phyloP scores from a whole-genome alignment of 352 stramenopile species.

The Pythium dissimile region DNA sequence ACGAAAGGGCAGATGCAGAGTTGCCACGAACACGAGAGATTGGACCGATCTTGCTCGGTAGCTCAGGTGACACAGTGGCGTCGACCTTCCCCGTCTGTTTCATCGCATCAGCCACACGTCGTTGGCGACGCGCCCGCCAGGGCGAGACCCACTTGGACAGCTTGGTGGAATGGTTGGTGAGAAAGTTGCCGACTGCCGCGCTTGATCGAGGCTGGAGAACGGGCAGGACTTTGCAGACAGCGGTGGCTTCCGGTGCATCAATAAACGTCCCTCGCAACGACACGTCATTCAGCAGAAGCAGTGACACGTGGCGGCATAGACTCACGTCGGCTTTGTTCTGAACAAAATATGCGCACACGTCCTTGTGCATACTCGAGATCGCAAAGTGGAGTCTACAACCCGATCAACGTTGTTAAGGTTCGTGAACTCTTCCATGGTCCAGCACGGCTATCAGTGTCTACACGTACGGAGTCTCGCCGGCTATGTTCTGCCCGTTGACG shows the following conservation, averaged over 20 bases:
- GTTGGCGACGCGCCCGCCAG: neutral
- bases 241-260: constrained; percentile 40
- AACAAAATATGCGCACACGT: constrained; percentile 66
- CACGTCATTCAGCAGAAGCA: constrained; percentile 52
- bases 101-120: constrained; percentile 7
- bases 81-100: neutral
- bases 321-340: constrained; percentile 58
- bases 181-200: neutral
- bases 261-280: constrained; percentile 58
- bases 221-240: constrained; percentile 58
- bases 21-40: neutral
- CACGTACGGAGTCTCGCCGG: constrained; percentile 71
- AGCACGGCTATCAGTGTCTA: too few species aligned
- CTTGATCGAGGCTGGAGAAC: constrained; percentile 44
- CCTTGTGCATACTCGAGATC: constrained; percentile 67
- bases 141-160: constrained; percentile 20
- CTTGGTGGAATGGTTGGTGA: constrained; percentile 3
- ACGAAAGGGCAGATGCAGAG: neutral
- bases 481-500: constrained; percentile 78
- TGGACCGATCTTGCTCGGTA: neutral
- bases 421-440: too few species aligned
- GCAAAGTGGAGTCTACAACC: constrained; percentile 70
- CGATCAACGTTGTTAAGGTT: too few species aligned
- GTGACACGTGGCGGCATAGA: constrained; percentile 53
- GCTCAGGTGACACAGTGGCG: constrained; percentile 12